Base-by-base conservation (phyloP, 1,284 basidiomycete genomes). In the Trametes sp. region DNA sequence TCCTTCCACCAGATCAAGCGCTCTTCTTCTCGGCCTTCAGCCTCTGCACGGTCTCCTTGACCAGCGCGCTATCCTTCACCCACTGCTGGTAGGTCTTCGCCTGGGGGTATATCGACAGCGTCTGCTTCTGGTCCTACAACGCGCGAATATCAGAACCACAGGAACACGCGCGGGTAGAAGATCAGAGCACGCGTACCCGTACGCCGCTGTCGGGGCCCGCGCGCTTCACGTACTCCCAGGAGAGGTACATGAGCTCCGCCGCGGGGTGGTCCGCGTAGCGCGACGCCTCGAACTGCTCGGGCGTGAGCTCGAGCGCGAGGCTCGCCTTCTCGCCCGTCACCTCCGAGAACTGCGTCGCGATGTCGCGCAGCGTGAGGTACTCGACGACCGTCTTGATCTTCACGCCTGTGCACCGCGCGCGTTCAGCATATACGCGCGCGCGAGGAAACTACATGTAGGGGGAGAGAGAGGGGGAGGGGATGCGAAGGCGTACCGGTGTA, bases 231-330 rank as follows among this genome's bases (percentile, higher is more conserved):
- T 48, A 60, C 45, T 60, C 59, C 59, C 59, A 60, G 0, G 59
- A 60, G 45, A 60, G 59, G 45, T 60, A 60, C 59, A 60, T 60
- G 35, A 54, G 45, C 46, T 60, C 59, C 29, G 59, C 59, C 1
- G 52, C 46, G 46, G 59, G 59, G 21, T 60, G 59, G 46, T 60
- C 59, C 14, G 59, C 59, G 36, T 60, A n/a, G 14, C 59, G 59
- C 35, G 59, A 54, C 14, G 52, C 59, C 35, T 54, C 59, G 36
- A 60, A 60, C 36, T 54, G 51, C 46, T 60, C 59, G 23, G 59
- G 59, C n/a, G 59, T 60, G 59, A 60, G 59, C 59, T 60, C 59
- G 59, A 60, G 24, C 45, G 59, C 59, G 16, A 60, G 52, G 59
- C 45, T 42, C 35, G 59, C 59, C 52, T 60, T 60, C 59, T 60